These are phyloP conservation scores for Phaeophleospora eucalypticola DNA, from an alignment of 2,329 filamentous ascomycete species.

Conservation along the genomic window DNA sequence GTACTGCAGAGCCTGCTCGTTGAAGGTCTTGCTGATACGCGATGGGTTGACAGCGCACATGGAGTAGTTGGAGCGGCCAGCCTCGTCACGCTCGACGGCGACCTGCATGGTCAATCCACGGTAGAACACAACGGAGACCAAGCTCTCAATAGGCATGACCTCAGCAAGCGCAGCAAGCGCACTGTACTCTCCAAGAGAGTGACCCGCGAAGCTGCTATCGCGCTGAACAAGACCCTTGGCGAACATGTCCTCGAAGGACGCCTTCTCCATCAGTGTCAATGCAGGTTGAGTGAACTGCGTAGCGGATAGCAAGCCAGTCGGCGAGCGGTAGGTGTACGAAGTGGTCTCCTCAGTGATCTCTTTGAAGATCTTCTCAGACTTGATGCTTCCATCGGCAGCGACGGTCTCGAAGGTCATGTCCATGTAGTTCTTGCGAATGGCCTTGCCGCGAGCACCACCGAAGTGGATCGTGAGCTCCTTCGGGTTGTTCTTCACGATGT, in stretches of 20 bases:
- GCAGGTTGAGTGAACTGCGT: slow-evolving; percentile 99
- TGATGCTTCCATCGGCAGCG: slow-evolving; percentile 82
- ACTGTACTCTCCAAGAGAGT: slow-evolving; percentile 97
- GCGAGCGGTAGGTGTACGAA: slow-evolving; percentile 95
- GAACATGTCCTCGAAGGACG: slow-evolving; percentile 98
- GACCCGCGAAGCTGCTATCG: slow-evolving; percentile 95
- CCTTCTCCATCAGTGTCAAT: slow-evolving; percentile 98
- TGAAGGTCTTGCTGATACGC: slow-evolving; percentile 97
- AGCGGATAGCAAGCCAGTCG: slow-evolving; percentile 87
- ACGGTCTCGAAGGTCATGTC: slow-evolving; percentile 99
- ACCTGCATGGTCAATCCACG: slow-evolving; percentile 99
- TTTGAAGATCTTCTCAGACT: slow-evolving; percentile 99
- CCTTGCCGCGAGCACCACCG: slow-evolving; percentile 92
- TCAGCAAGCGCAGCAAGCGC: slow-evolving; percentile 92
- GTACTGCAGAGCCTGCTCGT: slow-evolving; percentile 93
- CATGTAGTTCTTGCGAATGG: slow-evolving; percentile 98
- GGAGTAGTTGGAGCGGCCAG: slow-evolving; percentile 93
- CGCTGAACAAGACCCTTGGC: slow-evolving; percentile 92
- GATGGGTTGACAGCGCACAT: slow-evolving; percentile 99
- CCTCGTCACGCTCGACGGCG: slow-evolving; percentile 90
- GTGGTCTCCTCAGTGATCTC: slow-evolving; percentile 88
- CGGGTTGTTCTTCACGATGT: slow-evolving; percentile 99
- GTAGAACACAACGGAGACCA: slow-evolving; percentile 99
- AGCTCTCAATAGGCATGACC: slow-evolving; percentile 98
- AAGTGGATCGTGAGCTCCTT: slow-evolving; percentile 99